Percentiles rank a stretch among this genome's conserved stretches.
These are phyloP conservation scores for Arabidopsis thaliana DNA, from an alignment of 345 rosid genomes.

Conservation along the genomic window TAIR10.1 NC_003076.8:18068001-18068500, in stretches of 20 bases:
- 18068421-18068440: constrained; percentile 87
- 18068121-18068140: constrained; percentile 59
- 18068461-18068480: too few species aligned
- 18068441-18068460: constrained; percentile 55
- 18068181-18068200: neutral
- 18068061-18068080: neutral
- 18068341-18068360: constrained; percentile 90
- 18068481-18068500: too few species aligned
- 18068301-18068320: constrained; percentile 72
- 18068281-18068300: constrained; percentile 51
- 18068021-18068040: constrained; percentile 25
- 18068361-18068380: constrained; percentile 75
- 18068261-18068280: constrained; percentile 43
- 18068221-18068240: constrained; percentile 38
- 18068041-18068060: too few species aligned
- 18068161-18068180: constrained; percentile 39
- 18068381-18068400: constrained; percentile 57
- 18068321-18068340: constrained; percentile 84
- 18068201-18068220: neutral
- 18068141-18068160: constrained; percentile 39
- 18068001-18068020: neutral
- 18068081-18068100: constrained; percentile 29
- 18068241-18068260: constrained; percentile 6
- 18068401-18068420: constrained; percentile 79
- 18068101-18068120: constrained; percentile 53